phyloP scores from a whole-genome alignment of 2,329 filamentous ascomycete genomes.

The Ceratocystis huliohia region DNA sequence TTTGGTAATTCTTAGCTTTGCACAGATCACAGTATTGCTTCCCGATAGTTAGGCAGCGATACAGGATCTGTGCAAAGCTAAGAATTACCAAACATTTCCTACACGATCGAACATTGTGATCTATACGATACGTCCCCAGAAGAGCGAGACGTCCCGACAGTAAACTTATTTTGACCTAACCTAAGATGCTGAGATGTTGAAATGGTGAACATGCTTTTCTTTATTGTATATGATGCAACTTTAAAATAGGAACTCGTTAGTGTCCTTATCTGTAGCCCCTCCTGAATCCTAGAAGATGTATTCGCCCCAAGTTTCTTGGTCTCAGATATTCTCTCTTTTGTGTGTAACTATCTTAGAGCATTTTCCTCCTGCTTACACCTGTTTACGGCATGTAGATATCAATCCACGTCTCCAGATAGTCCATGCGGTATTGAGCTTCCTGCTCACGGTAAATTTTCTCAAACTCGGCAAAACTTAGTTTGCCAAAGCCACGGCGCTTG shows the following conservation, averaged over 20 bases:
- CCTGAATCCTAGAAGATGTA: background rate
- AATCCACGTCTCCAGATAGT: constrained; percentile 83
- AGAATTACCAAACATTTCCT: no score
- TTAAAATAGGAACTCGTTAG: background rate
- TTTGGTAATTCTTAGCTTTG: no score
- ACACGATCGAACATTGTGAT: no score
- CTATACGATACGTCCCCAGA: no score
- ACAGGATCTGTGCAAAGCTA: no score
- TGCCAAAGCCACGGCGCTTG: constrained; percentile 64
- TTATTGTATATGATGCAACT: background rate
- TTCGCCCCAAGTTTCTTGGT: background rate
- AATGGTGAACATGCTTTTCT: no score
- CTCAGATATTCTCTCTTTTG: background rate
- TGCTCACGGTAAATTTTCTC: constrained; percentile 58
- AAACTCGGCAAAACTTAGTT: constrained; percentile 69
- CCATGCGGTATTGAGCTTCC: constrained; percentile 50
- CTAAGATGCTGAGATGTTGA: background rate
- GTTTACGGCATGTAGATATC: constrained; percentile 58
- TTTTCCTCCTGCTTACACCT: background rate
- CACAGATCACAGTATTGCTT: no score
- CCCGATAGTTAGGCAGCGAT: no score
- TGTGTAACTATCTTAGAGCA: background rate
- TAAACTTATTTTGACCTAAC: background rate
- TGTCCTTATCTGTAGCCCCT: background rate
- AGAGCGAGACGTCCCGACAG: no score